These are phyloP conservation scores for Epichloe elymi DNA, from an alignment of 2,329 filamentous ascomycete species.

Conservation along the genomic window DNA sequence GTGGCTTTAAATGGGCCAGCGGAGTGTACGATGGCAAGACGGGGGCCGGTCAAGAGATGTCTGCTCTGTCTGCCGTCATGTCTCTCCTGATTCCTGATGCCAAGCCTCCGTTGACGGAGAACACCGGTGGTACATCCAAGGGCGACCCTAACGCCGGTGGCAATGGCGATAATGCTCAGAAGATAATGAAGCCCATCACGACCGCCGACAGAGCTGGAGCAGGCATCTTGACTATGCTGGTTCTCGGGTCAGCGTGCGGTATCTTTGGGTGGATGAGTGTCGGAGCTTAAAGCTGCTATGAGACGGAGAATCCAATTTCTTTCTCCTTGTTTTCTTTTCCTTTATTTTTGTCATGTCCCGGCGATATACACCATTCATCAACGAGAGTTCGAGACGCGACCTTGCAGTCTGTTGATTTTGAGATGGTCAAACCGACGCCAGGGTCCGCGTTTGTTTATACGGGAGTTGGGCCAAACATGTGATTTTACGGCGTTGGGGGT, in stretches of 20 bases:
- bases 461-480: background rate
- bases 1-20: slow-evolving; percentile 41
- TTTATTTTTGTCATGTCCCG: background rate
- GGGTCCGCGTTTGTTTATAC: background rate
- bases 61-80: slow-evolving; percentile 41
- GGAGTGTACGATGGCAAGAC: slow-evolving; percentile 38
- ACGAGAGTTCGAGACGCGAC: background rate
- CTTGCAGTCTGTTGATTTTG: background rate
- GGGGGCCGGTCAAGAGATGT: slow-evolving; percentile 48
- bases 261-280: slow-evolving; percentile 37
- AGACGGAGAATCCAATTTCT: background rate
- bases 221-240: slow-evolving; percentile 32
- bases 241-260: slow-evolving; percentile 26
- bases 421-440: background rate
- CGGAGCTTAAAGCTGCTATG: slow-evolving; percentile 14
- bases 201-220: slow-evolving; percentile 34
- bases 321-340: background rate
- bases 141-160: slow-evolving; percentile 31
- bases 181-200: slow-evolving; percentile 23
- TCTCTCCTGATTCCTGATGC: slow-evolving; percentile 33
- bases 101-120: slow-evolving; percentile 29
- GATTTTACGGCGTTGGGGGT: background rate
- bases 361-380: background rate
- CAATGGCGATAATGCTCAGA: slow-evolving; percentile 21
- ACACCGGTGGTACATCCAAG: slow-evolving; percentile 37